Conservation (phyloP, 495 filamentous ascomycete species). For the Bacidia rubella region DNA sequence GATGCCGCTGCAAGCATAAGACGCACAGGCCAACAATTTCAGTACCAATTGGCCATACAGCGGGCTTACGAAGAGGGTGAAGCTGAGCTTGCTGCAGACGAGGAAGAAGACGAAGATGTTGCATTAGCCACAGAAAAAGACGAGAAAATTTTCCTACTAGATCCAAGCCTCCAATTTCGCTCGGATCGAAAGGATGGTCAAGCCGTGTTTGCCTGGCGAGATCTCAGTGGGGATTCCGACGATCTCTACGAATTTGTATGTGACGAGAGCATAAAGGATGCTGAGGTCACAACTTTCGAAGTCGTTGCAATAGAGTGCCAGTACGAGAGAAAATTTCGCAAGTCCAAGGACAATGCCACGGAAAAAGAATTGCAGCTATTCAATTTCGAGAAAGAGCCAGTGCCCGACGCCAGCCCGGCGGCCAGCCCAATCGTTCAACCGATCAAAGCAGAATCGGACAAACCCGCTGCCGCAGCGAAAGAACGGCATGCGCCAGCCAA, state of each 20-base stretch:
- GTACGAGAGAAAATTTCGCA: constrained; percentile 87
- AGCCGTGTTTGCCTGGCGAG: constrained; percentile 84
- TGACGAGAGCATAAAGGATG: constrained; percentile 52
- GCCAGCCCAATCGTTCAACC: constrained; percentile 46
- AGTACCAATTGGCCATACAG: constrained; percentile 94
- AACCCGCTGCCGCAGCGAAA: constrained; percentile 30
- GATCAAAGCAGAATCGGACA: constrained; percentile 22
- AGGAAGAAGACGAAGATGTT: constrained; percentile 49
- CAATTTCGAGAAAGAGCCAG: constrained; percentile 61
- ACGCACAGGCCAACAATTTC: constrained; percentile 81
- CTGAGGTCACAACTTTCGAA: constrained; percentile 69
- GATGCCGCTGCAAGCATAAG: constrained; percentile 87
- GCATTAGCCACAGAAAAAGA: constrained; percentile 59
- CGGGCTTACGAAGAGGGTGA: constrained; percentile 96
- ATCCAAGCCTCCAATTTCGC: constrained; percentile 80
- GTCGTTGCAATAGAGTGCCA: constrained; percentile 81
- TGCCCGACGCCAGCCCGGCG: constrained; percentile 70
- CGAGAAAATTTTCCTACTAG: constrained; percentile 92
- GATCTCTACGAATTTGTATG: constrained; percentile 97
- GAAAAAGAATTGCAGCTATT: constrained; percentile 71
- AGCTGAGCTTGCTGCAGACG: constrained; percentile 2
- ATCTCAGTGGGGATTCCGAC: constrained; percentile 82
- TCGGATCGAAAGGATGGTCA: constrained; percentile 65
- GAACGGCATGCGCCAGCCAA: constrained; percentile 19
- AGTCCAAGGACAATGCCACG: constrained; percentile 63